Percentiles rank a stretch among this genome's conserved stretches.
Conservation (phyloP, 2,329 filamentous ascomycete genomes). For the Colletotrichum falcatum region DNA sequence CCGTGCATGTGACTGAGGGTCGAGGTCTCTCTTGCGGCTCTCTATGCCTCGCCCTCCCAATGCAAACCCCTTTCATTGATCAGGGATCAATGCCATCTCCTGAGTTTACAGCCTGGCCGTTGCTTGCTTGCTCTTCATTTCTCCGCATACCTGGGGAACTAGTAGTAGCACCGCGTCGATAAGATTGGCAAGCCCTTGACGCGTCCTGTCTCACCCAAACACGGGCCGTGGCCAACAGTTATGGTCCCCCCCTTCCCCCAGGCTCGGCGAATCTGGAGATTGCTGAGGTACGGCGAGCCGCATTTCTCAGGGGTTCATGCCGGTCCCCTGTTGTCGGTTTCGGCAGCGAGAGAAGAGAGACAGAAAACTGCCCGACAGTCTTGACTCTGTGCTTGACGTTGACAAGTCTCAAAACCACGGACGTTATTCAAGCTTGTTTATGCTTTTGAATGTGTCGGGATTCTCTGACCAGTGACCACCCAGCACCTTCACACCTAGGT, state of each 20-base stretch:
- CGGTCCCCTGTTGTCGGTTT: not conserved
- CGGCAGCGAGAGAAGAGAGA: not conserved
- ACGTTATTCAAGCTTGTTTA: too few relatives aligned
- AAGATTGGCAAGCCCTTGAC: slow-evolving; percentile 24
- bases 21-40: not conserved
- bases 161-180: slow-evolving; percentile 5
- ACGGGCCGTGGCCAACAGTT: slow-evolving; percentile 14
- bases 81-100: slow-evolving; percentile 16
- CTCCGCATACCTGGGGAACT: not conserved
- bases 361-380: not conserved
- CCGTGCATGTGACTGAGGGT: slow-evolving; percentile 30
- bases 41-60: slow-evolving; percentile 1
- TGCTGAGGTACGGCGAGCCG: slow-evolving; percentile 14
- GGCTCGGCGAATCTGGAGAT: slow-evolving; percentile 5
- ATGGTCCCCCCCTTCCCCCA: not conserved
- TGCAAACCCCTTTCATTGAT: slow-evolving; percentile 31
- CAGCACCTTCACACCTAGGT: too few relatives aligned
- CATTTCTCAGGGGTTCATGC: slow-evolving; percentile 11
- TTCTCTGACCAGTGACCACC: too few relatives aligned
- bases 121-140: slow-evolving; percentile 2
- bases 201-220: slow-evolving; percentile 32
- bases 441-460: too few relatives aligned
- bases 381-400: not conserved
- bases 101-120: slow-evolving; percentile 9
- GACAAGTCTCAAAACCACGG: slow-evolving; percentile 19